Conservation (phyloP, 2,329 filamentous ascomycete genomes). For the Exophiala sideris region DNA sequence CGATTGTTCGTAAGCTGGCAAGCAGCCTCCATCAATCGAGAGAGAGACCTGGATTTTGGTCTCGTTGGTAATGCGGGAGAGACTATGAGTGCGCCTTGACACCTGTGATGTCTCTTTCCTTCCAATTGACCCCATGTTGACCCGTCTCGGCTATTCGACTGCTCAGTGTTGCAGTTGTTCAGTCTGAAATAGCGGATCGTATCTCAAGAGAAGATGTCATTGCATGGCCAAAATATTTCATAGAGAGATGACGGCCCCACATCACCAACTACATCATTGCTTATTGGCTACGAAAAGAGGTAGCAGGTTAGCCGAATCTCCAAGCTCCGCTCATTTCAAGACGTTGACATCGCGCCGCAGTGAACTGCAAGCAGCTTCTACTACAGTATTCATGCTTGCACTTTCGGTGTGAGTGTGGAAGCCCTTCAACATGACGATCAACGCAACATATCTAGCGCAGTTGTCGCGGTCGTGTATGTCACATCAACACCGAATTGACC, state of each 20-base stretch:
- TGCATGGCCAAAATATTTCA: background rate
- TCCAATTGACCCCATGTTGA: conserved; percentile 25
- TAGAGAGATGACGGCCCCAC: conserved; percentile 6
- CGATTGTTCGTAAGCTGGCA: conserved; percentile 24
- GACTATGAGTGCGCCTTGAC: conserved; percentile 67
- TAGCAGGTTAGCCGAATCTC: conserved; percentile 9
- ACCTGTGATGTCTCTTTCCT: conserved; percentile 5
- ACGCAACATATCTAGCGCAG: conserved; percentile 86
- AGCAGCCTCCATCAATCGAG: conserved; percentile 80
- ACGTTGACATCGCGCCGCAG: conserved; percentile 10
- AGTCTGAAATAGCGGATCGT: background rate
- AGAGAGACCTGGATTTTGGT: conserved; percentile 92
- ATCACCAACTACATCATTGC: background rate
- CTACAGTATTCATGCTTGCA: background rate
- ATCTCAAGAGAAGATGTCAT: background rate
- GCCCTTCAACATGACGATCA: conserved; percentile 69
- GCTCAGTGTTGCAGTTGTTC: background rate
- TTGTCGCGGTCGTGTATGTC: conserved; percentile 72
- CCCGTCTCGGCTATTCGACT: background rate
- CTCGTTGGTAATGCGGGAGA: conserved; percentile 93
- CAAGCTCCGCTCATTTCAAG: conserved; percentile 11
- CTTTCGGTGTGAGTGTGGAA: conserved; percentile 19
- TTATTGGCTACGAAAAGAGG: background rate
- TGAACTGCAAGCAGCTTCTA: conserved; percentile 1
- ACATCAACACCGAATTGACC: background rate